Conservation (phyloP, 148 eudicot genomes). For the Linanthus parryae region DNA sequence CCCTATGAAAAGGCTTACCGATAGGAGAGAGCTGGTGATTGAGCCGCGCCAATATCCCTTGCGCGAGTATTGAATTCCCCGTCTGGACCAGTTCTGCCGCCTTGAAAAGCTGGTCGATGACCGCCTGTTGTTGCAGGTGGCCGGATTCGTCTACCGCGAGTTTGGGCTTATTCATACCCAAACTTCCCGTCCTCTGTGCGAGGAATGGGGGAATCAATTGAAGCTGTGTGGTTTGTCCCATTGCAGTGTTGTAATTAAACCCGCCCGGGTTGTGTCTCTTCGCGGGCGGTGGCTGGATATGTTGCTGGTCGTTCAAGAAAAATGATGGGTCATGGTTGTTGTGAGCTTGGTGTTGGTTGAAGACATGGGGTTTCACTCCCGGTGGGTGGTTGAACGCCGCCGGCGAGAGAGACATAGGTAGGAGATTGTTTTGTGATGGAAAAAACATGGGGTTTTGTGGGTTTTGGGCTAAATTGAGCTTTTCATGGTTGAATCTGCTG, state of each 20-base stretch:
- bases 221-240: slow-evolving; percentile 14
- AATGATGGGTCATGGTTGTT: slow-evolving; percentile 40
- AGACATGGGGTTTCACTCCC: slow-evolving; percentile 38
- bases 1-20: slow-evolving; percentile 78
- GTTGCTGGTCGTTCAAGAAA: slow-evolving; percentile 35
- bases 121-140: slow-evolving; percentile 44
- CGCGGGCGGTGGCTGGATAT: slow-evolving; percentile 38
- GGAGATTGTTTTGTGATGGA: slow-evolving; percentile 13
- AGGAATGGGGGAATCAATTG: slow-evolving; percentile 23
- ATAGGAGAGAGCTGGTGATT: slow-evolving; percentile 89
- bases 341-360: slow-evolving; percentile 45
- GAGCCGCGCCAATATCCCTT: slow-evolving; percentile 99
- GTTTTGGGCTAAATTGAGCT: slow-evolving; percentile 12
- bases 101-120: slow-evolving; percentile 72
- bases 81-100: slow-evolving; percentile 73
- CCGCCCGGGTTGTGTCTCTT: slow-evolving; percentile 71
- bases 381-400: slow-evolving; percentile 24
- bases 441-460: slow-evolving; percentile 10
- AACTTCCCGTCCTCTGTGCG: slow-evolving; percentile 27
- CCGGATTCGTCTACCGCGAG: slow-evolving; percentile 14
- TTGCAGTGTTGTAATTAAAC: no score
- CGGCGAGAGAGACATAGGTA: slow-evolving; percentile 5
- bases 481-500: slow-evolving; percentile 13
- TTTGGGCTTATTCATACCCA: slow-evolving; percentile 30
- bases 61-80: slow-evolving; percentile 85